Conservation (phyloP, 805 yeast genomes). For the Metschnikowia peoriensis region DNA sequence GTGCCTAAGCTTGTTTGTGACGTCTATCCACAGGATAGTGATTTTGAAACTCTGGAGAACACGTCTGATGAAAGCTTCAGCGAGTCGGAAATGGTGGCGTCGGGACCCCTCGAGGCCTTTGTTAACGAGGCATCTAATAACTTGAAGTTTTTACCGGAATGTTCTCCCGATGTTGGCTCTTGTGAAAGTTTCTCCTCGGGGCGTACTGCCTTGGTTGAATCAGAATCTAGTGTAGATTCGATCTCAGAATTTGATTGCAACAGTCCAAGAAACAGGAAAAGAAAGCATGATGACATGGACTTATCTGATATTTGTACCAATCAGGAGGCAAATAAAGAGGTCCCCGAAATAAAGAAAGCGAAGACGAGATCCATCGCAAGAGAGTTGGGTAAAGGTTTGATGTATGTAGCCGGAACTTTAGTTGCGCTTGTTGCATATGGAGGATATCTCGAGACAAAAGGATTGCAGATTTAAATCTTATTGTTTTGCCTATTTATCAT, state of each 20-base stretch:
- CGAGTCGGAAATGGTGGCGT: too few species aligned
- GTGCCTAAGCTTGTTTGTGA: too few species aligned
- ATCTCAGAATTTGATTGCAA: neutral
- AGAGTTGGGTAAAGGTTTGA: conserved; percentile 32
- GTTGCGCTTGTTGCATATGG: conserved; percentile 39
- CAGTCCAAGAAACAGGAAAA: neutral
- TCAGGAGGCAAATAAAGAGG: neutral
- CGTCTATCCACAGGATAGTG: neutral
- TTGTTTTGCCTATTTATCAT: neutral
- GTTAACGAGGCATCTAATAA: neutral
- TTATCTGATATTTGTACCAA: neutral
- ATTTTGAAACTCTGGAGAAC: neutral
- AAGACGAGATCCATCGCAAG: conserved; percentile 22
- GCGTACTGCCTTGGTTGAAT: too few species aligned
- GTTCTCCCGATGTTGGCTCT: too few species aligned
- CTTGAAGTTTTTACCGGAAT: too few species aligned
- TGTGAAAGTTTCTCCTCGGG: too few species aligned
- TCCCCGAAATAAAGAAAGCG: conserved; percentile 13
- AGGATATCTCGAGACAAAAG: conserved; percentile 16
- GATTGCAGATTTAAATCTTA: conserved; percentile 5
- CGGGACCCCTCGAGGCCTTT: too few species aligned
- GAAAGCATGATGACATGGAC: neutral
- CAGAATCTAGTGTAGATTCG: neutral
- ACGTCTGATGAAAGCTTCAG: neutral
- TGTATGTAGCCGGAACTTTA: conserved; percentile 32